A percentile compares a stretch with the other conserved stretches of the same genome.
Evolutionary conservation across 2,329 filamentous ascomycete genomes (phyloP).

Genomic region (Metarhizium rileyi): DNA sequence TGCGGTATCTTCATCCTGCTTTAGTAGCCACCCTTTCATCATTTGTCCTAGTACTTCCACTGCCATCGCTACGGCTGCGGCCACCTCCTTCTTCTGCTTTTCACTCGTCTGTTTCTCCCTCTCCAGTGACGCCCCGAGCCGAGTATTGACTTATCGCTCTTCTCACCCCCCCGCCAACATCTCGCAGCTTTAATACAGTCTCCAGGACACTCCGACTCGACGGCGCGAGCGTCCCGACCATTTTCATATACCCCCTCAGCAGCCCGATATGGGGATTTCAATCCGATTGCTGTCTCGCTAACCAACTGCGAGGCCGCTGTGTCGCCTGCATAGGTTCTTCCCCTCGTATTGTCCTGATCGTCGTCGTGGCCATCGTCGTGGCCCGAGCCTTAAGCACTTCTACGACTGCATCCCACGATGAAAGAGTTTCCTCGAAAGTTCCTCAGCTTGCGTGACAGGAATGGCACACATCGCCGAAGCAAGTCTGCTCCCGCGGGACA

Average conservation of each 20-base stretch:
- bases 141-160: neutral
- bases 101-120: too few species aligned
- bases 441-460: slow-evolving; percentile 61
- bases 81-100: too few species aligned
- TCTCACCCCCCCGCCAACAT: neutral
- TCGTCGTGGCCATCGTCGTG: neutral
- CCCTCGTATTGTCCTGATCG: neutral
- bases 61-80: too few species aligned
- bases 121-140: neutral
- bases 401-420: slow-evolving; percentile 27
- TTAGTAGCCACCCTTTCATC: too few species aligned
- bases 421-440: slow-evolving; percentile 54
- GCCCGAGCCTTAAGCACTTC: neutral
- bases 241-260: neutral
- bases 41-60: too few species aligned
- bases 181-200: neutral
- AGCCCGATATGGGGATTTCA: slow-evolving; percentile 21
- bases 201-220: too few species aligned
- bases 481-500: slow-evolving; percentile 44
- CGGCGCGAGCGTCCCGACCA: slow-evolving; percentile 2
- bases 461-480: slow-evolving; percentile 40
- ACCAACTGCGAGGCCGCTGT: slow-evolving; percentile 18
- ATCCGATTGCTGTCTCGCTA: slow-evolving; percentile 21
- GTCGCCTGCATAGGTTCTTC: slow-evolving; percentile 2
- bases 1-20: too few species aligned